Conservation (phyloP, 2,329 filamentous ascomycete genomes). For the Cladosporium sp. region DNA sequence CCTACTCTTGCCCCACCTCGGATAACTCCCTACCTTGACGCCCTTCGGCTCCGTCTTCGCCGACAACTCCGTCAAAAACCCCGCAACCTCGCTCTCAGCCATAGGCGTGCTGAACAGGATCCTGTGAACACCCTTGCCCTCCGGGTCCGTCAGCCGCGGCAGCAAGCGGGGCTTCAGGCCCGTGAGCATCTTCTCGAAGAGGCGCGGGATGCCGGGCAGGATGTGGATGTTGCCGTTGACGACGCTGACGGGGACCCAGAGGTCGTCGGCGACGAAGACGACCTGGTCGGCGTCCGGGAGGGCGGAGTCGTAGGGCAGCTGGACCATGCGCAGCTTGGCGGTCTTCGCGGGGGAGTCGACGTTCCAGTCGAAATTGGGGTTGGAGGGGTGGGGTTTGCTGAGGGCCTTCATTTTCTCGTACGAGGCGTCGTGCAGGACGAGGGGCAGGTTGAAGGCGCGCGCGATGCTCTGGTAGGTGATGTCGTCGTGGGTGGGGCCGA, state of each 20-base stretch:
- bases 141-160: conserved; percentile 68
- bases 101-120: conserved; percentile 82
- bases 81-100: conserved; percentile 77
- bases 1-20: conserved; percentile 76
- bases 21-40: conserved; percentile 93
- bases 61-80: conserved; percentile 74
- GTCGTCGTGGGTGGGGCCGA: conserved; percentile 95
- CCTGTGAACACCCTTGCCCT: conserved; percentile 72
- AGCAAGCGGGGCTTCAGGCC: conserved; percentile 65
- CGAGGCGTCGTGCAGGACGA: conserved; percentile 71
- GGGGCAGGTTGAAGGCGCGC: conserved; percentile 72
- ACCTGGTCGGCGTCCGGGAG: conserved; percentile 59
- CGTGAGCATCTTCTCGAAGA: conserved; percentile 75
- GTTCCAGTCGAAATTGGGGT: conserved; percentile 78
- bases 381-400: conserved; percentile 64
- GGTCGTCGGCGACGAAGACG: conserved; percentile 68
- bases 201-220: conserved; percentile 76
- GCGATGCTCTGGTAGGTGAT: conserved; percentile 95
- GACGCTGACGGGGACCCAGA: conserved; percentile 86
- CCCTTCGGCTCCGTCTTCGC: conserved; percentile 65
- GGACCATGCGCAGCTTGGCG: conserved; percentile 85
- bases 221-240: conserved; percentile 94
- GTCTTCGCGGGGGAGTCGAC: conserved; percentile 68
- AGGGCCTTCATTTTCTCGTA: conserved; percentile 76
- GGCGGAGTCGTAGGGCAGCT: conserved; percentile 70